Evolutionary conservation across 306 rosid species (phyloP).

Genomic region (Gastrolobium villosum): DNA sequence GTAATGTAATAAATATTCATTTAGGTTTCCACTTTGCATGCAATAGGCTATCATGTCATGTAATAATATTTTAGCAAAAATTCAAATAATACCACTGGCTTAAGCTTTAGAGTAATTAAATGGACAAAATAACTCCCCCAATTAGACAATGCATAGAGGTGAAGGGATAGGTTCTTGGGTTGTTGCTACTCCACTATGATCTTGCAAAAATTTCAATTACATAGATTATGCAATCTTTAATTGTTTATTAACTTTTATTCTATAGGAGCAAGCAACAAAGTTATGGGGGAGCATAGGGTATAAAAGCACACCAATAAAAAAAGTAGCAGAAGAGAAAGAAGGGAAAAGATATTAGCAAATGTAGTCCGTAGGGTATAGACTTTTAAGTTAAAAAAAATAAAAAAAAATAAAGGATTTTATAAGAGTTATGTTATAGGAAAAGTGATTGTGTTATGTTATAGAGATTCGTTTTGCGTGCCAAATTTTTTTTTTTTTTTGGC

Average conservation of each 20-base stretch:
- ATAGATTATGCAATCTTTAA: neutral
- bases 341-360: neutral
- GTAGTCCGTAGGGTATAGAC: neutral
- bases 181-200: neutral
- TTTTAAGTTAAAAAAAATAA: neutral
- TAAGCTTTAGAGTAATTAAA: conserved; percentile 3
- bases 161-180: conserved; percentile 7
- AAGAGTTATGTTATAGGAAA: no score
- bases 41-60: conserved; percentile 6
- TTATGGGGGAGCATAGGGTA: neutral
- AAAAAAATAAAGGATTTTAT: neutral
- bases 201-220: neutral
- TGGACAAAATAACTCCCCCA: neutral
- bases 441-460: no score
- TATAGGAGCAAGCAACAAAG: neutral
- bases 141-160: neutral
- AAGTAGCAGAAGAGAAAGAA: neutral
- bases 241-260: conserved; percentile 14
- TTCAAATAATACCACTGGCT: conserved; percentile 2
- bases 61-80: conserved; percentile 12
- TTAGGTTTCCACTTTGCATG: conserved; percentile 21
- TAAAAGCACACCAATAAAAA: neutral
- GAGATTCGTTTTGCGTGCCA: no score
- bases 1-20: conserved; percentile 24
- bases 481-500: no score